Conservation (phyloP, 345 rosid species). For the Tarenaya hassleriana region DNA sequence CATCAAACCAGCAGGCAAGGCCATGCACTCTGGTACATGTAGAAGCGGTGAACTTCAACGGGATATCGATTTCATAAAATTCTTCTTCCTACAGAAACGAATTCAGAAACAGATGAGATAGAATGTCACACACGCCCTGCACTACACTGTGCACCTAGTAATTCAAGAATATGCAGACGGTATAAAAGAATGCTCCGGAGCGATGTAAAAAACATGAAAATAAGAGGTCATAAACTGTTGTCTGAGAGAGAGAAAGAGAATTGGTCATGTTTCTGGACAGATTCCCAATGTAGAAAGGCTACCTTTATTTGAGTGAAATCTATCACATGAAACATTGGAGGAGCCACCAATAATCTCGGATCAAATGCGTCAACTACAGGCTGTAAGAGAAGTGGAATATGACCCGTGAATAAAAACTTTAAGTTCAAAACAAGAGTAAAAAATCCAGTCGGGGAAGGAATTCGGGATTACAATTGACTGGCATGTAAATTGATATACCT, state of each 20-base stretch:
- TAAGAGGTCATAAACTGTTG: too few species aligned
- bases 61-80: slow-evolving; percentile 82
- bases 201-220: too few species aligned
- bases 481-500: slow-evolving; percentile 40
- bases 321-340: slow-evolving; percentile 55
- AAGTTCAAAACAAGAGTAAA: too few species aligned
- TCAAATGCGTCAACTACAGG: slow-evolving; percentile 99
- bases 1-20: slow-evolving; percentile 98
- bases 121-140: neutral
- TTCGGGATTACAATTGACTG: slow-evolving; percentile 5
- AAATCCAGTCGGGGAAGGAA: too few species aligned
- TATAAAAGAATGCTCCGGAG: neutral
- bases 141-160: slow-evolving; percentile 3
- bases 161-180: neutral
- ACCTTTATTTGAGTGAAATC: slow-evolving; percentile 83
- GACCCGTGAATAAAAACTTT: slow-evolving; percentile 11
- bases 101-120: slow-evolving; percentile 2
- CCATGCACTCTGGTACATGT: slow-evolving; percentile 93
- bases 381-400: slow-evolving; percentile 34
- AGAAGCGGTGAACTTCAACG: slow-evolving; percentile 71
- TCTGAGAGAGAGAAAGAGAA: too few species aligned
- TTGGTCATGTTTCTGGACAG: too few species aligned
- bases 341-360: slow-evolving; percentile 89
- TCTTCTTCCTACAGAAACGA: slow-evolving; percentile 70
- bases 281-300: too few species aligned